phyloP scores from a whole-genome alignment of 2,329 filamentous ascomycete genomes.

The Aspergillus sp. region DNA sequence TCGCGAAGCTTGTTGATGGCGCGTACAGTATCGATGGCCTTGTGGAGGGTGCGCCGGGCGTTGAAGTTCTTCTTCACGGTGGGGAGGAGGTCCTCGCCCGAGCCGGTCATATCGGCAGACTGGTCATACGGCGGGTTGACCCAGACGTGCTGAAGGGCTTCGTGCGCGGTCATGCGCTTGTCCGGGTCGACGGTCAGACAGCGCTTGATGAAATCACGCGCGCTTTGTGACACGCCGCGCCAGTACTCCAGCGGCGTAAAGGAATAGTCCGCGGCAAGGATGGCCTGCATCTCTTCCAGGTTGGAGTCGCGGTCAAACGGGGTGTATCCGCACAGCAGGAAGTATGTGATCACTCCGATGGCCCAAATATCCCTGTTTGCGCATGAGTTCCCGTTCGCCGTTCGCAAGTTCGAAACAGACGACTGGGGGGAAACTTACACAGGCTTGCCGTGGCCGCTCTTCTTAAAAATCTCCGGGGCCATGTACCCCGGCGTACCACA shows the following conservation, averaged over 20 bases:
- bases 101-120: conserved; percentile 27
- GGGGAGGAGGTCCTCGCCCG: conserved; percentile 57
- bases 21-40: conserved; percentile 65
- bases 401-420: neutral
- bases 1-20: conserved; percentile 67
- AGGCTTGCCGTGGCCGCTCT: conserved; percentile 94
- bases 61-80: conserved; percentile 71
- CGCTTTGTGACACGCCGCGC: conserved; percentile 81
- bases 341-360: conserved; percentile 97
- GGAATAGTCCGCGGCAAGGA: conserved; percentile 91
- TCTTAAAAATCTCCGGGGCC: conserved; percentile 99
- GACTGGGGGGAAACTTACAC: conserved; percentile 55
- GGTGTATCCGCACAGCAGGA: conserved; percentile 95
- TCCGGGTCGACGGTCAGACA: conserved; percentile 89
- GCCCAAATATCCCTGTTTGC: conserved; percentile 80
- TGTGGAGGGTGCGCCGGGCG: conserved; percentile 62
- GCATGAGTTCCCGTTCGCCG: neutral
- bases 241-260: conserved; percentile 96
- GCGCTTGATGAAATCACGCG: conserved; percentile 86
- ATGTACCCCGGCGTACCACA: conserved; percentile 98
- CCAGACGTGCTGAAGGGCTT: conserved; percentile 64
- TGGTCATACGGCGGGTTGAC: conserved; percentile 56
- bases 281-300: conserved; percentile 99
- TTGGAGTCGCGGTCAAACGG: conserved; percentile 97
- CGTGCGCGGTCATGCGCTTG: conserved; percentile 86